phyloP scores from a whole-genome alignment of 2,329 filamentous ascomycete species.

The Ceratocystis harringtonii region DNA sequence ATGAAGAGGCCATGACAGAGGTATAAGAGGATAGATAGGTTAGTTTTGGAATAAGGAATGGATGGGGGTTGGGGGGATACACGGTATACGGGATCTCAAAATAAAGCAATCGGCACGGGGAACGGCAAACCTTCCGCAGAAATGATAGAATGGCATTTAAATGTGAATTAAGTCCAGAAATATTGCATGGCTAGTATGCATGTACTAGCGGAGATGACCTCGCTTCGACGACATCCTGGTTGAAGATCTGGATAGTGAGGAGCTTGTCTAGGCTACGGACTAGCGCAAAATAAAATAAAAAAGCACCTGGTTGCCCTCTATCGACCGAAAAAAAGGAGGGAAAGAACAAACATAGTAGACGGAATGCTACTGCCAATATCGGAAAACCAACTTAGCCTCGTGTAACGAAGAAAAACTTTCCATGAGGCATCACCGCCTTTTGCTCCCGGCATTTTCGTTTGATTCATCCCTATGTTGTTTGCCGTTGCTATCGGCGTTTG shows the following conservation, averaged over 20 bases:
- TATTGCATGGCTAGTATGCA: too few relatives aligned
- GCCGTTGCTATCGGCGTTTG: too few relatives aligned
- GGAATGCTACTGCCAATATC: background rate
- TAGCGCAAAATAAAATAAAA: too few relatives aligned
- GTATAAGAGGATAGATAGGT: slow-evolving; percentile 27
- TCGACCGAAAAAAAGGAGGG: background rate
- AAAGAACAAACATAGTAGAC: background rate
- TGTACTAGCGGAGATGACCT: too few relatives aligned
- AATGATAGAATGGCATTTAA: too few relatives aligned
- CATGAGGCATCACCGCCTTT: background rate
- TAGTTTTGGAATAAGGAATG: background rate
- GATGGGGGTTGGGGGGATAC: background rate
- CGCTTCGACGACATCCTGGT: too few relatives aligned
- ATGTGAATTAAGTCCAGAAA: too few relatives aligned
- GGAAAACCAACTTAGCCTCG: background rate
- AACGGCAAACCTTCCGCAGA: background rate
- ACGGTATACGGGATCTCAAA: background rate
- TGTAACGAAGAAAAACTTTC: background rate
- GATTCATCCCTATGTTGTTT: too few relatives aligned
- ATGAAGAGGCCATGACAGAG: slow-evolving; percentile 40
- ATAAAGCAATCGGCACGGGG: background rate
- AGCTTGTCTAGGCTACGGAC: too few relatives aligned
- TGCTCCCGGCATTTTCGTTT: background rate
- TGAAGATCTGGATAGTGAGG: too few relatives aligned
- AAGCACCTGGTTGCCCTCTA: background rate